Evolutionary conservation across 768 basidiomycete genomes (phyloP), one percentile per base, ranked within the genome.

Genomic region (Pleurotus platypus): DNA sequence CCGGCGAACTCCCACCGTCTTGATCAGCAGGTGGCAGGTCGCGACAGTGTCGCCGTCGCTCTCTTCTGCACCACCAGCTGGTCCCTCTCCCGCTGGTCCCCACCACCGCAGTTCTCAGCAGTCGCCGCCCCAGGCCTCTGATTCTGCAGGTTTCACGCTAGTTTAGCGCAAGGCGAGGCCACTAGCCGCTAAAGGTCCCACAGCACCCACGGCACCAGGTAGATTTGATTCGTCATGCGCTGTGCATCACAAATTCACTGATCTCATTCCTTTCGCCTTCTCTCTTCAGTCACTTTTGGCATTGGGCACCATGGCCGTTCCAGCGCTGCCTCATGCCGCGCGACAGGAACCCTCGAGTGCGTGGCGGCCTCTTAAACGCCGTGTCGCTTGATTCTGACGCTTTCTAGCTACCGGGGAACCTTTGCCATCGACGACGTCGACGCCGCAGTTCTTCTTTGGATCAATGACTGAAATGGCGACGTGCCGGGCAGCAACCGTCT

Each of bases 401-500:
- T 4, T 55, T 43, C 24, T 56, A 57, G 62, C 56, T 57, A 59
- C 46, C 46, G 57, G 46, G 4, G 35, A 58, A 22, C 20, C 59
- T 5, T 38, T 58, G 16, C 46, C 61, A 3, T 6, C 49, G n/a
- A 18, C 51, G 30, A 38, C 62, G 27, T 30, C 55, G 18, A 27
- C 58, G 0, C 63, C 67, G 3, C 48, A 62, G 11, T 60, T 73
- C 24, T 24, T 58, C 27, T 69, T 72, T 60, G 48, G 57, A 11
- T 11, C n/a, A 22, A 22, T 59, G 20, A 47, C 58, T 8, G 37
- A 66, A 40, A 59, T 68, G 48, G 60, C 61, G 0, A 65, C 72
- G 30, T 77, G 75, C 61, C 13, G 58, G 27, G 46, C 69, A 5
- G 56, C 65, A 1, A 45, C 59, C 11, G 58, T 77, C 38, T 60